Conservation (phyloP, 257 asterid species). For the Thymus mandschuricus region DNA sequence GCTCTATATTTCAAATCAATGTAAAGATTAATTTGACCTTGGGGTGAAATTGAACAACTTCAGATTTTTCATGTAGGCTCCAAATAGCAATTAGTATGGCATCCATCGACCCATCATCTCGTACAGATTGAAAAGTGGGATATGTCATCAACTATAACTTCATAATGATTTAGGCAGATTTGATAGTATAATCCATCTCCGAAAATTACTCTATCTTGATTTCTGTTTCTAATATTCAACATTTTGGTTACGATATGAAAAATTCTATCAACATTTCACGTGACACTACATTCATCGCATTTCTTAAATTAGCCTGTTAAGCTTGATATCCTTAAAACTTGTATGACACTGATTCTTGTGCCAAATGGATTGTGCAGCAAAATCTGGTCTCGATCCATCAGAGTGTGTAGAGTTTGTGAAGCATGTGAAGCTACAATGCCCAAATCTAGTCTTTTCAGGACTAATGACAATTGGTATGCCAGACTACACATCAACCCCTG, state of each 20-base stretch:
- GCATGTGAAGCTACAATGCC: constrained; percentile 65
- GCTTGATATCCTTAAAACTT: not conserved
- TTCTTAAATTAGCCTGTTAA: not conserved
- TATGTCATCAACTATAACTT: constrained; percentile 8
- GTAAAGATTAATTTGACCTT: constrained; percentile 22
- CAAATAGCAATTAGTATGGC: not conserved
- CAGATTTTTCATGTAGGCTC: constrained; percentile 9
- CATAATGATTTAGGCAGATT: not conserved
- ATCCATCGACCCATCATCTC: not conserved
- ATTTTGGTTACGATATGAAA: not conserved
- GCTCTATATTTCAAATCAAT: constrained; percentile 11
- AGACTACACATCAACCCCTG: constrained; percentile 87
- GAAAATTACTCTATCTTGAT: not conserved
- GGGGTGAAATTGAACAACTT: constrained; percentile 2
- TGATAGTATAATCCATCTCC: constrained; percentile 6
- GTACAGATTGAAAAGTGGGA: not conserved
- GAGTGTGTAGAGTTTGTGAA: constrained; percentile 72
- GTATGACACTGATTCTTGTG: constrained; percentile 10
- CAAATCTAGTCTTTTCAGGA: constrained; percentile 84
- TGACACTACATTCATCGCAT: not conserved
- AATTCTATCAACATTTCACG: not conserved
- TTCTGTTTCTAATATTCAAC: not conserved
- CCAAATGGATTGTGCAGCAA: constrained; percentile 60
- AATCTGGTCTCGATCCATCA: constrained; percentile 80
- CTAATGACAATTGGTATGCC: constrained; percentile 95